Base-by-base conservation (phyloP, 177 flowering plant species). In the Tripterygium wilfordii region DNA sequence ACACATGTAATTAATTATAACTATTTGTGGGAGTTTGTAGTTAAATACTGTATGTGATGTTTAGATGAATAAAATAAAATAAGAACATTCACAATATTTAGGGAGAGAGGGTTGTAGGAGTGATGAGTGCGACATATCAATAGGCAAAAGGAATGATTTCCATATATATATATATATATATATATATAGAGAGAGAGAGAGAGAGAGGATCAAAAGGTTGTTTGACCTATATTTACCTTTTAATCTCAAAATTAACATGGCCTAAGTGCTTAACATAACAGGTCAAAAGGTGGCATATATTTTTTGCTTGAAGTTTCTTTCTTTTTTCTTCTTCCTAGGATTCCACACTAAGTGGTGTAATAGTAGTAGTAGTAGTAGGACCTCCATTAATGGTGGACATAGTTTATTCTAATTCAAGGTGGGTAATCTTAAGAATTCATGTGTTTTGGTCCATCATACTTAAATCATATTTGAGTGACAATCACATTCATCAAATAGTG, bases 61-160 rank as follows among this genome's bases (percentile, higher is more conserved):
- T n/a, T n/a, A n/a, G n/a, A 30, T 30, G 12, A 30, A 30, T 12
- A 30, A 30, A 30, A 30, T 30, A 30, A 30, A 12, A 30, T 30
- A 38, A 20, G 37, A 53, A 35, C n/a, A 8, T 15, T 17, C 49
- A 48, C 39, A 35, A 37, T 41, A 28, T 19, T 30, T 25, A 41
- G 44, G 49, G 61, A 53, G 56, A 25, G 44, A 57, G 64, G 70
- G 56, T 52, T 56, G 54, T 68, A 66, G 71, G 64, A 23, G 48
- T 58, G 49, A 74, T 58, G 81, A 79, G 58, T 63, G 74, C 48
- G 83, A 80, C 79, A 56, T 67, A 51, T 75, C 83, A 66, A 31
- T 57, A 56, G 79, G 66, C 83, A 75, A 61, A 67, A 46, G 8
- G 72, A 69, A 61, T 46, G 53, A 36, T 63, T 68, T 58, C 24